Conservation (phyloP, 1,139 yeast species). For the Zygosaccharomyces sapae region DNA sequence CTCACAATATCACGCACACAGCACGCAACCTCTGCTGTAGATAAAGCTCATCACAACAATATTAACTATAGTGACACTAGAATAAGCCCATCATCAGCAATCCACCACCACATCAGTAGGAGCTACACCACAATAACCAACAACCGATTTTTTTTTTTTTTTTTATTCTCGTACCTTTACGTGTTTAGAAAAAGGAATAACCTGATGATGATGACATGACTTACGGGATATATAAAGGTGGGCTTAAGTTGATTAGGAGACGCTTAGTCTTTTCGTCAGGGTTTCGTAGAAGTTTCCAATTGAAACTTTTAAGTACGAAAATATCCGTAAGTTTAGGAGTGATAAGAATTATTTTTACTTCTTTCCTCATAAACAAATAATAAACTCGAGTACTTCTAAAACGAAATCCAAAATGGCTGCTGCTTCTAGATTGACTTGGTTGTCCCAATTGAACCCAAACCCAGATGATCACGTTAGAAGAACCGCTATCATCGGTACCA, state of each 20-base stretch:
- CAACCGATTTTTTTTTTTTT: background rate
- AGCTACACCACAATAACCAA: background rate
- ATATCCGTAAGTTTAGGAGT: background rate
- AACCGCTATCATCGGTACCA: slow-evolving; percentile 95
- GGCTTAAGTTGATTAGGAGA: background rate
- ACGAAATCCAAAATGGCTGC: slow-evolving; percentile 16
- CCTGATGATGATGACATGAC: background rate
- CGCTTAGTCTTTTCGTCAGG: too few relatives aligned
- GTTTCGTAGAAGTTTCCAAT: too few relatives aligned
- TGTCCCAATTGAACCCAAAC: slow-evolving; percentile 69
- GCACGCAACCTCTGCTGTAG: slow-evolving; percentile 1
- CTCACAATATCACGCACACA: slow-evolving; percentile 2
- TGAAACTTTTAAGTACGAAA: background rate
- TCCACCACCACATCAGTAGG: background rate
- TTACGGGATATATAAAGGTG: slow-evolving; percentile 4
- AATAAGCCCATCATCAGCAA: background rate
- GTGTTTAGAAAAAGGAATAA: background rate
- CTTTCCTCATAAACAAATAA: slow-evolving; percentile 7
- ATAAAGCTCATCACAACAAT: background rate
- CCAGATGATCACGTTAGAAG: slow-evolving; percentile 89
- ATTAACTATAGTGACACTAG: background rate
- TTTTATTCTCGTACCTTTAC: background rate
- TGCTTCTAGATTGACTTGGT: slow-evolving; percentile 60
- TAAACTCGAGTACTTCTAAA: slow-evolving; percentile 5
- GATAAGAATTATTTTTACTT: slow-evolving; percentile 2